phyloP scores from a whole-genome alignment of 1,139 yeast species.

The Pneumocystis oryctolagi region DNA sequence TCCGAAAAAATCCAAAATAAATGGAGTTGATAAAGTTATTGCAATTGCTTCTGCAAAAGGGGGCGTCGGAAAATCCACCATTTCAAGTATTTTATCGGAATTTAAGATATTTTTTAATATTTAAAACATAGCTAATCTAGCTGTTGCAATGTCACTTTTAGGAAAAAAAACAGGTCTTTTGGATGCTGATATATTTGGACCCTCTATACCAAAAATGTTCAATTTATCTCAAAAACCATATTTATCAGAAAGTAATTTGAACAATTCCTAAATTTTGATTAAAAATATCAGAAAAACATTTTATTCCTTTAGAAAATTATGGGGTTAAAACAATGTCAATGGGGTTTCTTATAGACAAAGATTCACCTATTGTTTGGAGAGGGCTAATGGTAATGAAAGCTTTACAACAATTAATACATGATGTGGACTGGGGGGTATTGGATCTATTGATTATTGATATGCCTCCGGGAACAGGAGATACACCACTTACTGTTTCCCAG shows the following conservation, averaged over 20 bases:
- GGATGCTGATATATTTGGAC: constrained; percentile 77
- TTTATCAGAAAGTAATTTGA: constrained; percentile 26
- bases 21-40: constrained; percentile 46
- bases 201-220: constrained; percentile 59
- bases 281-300: constrained; percentile 30
- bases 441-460: constrained; percentile 64
- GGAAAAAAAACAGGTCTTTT: constrained; percentile 54
- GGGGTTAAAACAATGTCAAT: constrained; percentile 79
- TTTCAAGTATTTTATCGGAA: constrained; percentile 20
- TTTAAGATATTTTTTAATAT: neutral
- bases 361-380: constrained; percentile 68
- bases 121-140: constrained; percentile 38
- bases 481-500: constrained; percentile 68
- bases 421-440: constrained; percentile 57
- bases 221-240: constrained; percentile 49
- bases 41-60: constrained; percentile 72
- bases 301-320: constrained; percentile 58
- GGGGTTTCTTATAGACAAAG: constrained; percentile 66
- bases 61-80: constrained; percentile 53
- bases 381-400: constrained; percentile 84
- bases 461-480: constrained; percentile 92
- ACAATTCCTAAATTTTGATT: constrained; percentile 8
- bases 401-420: constrained; percentile 62
- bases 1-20: constrained; percentile 19
- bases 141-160: constrained; percentile 40